phyloP scores from a whole-genome alignment of 2,329 filamentous ascomycete genomes.

The Beauveria pseudobassiana region DNA sequence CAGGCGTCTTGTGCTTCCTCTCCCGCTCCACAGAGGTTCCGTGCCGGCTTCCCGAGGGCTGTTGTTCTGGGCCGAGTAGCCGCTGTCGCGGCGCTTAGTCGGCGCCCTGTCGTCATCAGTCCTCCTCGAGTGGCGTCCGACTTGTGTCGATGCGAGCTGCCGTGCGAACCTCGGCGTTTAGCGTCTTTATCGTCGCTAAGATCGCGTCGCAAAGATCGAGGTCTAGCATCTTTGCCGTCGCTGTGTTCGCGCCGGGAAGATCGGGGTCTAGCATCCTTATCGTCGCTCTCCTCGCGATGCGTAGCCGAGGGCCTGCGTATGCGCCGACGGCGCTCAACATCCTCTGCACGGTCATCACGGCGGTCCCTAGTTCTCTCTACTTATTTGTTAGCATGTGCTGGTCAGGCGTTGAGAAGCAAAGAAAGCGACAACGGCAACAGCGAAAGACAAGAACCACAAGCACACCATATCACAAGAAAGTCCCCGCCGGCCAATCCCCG shows the following conservation, averaged over 20 bases:
- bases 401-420: background rate
- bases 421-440: background rate
- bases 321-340: background rate
- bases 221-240: constrained; percentile 20
- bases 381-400: background rate
- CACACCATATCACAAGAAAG: background rate
- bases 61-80: constrained; percentile 35
- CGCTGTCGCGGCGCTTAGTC: constrained; percentile 38
- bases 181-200: constrained; percentile 17
- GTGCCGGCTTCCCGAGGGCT: constrained; percentile 25
- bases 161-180: constrained; percentile 20
- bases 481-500: background rate
- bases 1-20: background rate
- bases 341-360: background rate
- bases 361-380: constrained; percentile 2
- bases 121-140: constrained; percentile 26
- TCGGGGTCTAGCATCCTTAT: constrained; percentile 22
- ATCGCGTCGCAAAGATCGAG: constrained; percentile 15
- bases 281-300: constrained; percentile 21
- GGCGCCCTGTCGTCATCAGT: constrained; percentile 21
- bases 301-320: background rate
- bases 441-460: background rate
- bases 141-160: constrained; percentile 27
- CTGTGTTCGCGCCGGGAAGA: constrained; percentile 12
- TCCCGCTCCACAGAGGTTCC: constrained; percentile 38